Evolutionary conservation across 345 rosid genomes (phyloP).

Genomic region (Acer saccharum): DNA sequence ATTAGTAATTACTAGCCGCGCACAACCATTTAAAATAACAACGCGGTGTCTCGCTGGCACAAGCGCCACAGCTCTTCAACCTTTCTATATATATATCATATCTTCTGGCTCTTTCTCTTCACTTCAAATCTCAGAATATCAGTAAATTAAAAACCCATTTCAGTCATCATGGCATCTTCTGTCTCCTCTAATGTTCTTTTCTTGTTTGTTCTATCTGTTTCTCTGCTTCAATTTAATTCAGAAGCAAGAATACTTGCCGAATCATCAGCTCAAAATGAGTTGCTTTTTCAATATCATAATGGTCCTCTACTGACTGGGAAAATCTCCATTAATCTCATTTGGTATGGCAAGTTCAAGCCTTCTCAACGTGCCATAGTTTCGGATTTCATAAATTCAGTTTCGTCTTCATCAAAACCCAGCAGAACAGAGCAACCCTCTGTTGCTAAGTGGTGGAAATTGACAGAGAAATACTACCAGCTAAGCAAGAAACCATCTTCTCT

Average conservation of each 20-base stretch:
- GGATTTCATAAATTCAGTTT: constrained; percentile 58
- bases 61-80: not conserved
- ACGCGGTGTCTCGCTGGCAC: constrained; percentile 17
- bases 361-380: constrained; percentile 63
- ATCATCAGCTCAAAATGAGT: constrained; percentile 33
- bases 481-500: constrained; percentile 28
- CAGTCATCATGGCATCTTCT: constrained; percentile 23
- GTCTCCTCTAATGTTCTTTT: constrained; percentile 12
- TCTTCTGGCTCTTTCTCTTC: not conserved
- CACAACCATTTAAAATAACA: not conserved
- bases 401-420: constrained; percentile 29
- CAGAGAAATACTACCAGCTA: constrained; percentile 61
- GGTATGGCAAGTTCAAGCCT: constrained; percentile 81
- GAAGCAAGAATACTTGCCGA: constrained; percentile 37
- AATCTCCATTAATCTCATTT: constrained; percentile 64
- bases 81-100: constrained; percentile 3
- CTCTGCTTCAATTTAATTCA: constrained; percentile 16
- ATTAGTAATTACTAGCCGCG: not conserved
- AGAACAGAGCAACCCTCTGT: constrained; percentile 53
- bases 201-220: constrained; percentile 11
- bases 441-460: constrained; percentile 73
- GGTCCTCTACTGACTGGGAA: constrained; percentile 76
- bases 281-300: constrained; percentile 57
- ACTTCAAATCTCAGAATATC: not conserved
- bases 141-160: not conserved